phyloP scores from a whole-genome alignment of 2,329 filamentous ascomycete species.

The Cladosporium sp. region DNA sequence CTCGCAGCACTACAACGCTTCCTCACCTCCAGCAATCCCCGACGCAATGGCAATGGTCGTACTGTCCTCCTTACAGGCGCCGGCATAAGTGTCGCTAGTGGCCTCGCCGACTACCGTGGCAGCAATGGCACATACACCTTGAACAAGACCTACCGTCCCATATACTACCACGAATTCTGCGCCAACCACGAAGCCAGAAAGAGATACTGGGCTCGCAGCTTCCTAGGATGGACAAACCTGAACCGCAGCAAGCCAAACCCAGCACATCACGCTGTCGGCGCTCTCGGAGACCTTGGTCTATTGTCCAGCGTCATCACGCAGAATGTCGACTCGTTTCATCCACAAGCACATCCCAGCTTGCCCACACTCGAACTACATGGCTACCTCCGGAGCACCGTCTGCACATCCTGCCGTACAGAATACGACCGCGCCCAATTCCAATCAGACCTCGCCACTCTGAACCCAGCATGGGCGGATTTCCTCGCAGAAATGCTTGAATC shows the following conservation, averaged over 20 bases:
- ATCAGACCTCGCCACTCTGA: slow-evolving; percentile 70
- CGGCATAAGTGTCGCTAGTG: slow-evolving; percentile 89
- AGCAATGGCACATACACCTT: slow-evolving; percentile 87
- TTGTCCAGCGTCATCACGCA: slow-evolving; percentile 83
- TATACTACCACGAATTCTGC: slow-evolving; percentile 90
- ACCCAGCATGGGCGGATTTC: slow-evolving; percentile 83
- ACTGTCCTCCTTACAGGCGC: slow-evolving; percentile 76
- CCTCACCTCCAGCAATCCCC: slow-evolving; percentile 57
- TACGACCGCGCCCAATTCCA: slow-evolving; percentile 76
- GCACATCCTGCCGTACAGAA: slow-evolving; percentile 74
- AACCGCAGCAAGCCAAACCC: slow-evolving; percentile 76
- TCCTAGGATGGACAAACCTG: slow-evolving; percentile 86
- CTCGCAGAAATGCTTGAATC: slow-evolving; percentile 69
- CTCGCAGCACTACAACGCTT: slow-evolving; percentile 77
- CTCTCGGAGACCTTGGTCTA: slow-evolving; percentile 71
- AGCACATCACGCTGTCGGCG: slow-evolving; percentile 74
- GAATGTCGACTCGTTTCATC: slow-evolving; percentile 96
- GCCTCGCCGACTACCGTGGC: slow-evolving; percentile 89
- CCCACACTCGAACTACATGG: slow-evolving; percentile 87
- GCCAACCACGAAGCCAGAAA: slow-evolving; percentile 80
- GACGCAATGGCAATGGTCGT: slow-evolving; percentile 54
- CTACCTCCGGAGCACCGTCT: slow-evolving; percentile 79
- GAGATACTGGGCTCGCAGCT: slow-evolving; percentile 93
- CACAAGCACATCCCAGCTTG: slow-evolving; percentile 70
- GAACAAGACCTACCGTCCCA: slow-evolving; percentile 86